Percentiles rank a stretch among this genome's conserved stretches.
Conservation (phyloP, 2,329 filamentous ascomycete genomes). For the Clarireedia hainanense region DNA sequence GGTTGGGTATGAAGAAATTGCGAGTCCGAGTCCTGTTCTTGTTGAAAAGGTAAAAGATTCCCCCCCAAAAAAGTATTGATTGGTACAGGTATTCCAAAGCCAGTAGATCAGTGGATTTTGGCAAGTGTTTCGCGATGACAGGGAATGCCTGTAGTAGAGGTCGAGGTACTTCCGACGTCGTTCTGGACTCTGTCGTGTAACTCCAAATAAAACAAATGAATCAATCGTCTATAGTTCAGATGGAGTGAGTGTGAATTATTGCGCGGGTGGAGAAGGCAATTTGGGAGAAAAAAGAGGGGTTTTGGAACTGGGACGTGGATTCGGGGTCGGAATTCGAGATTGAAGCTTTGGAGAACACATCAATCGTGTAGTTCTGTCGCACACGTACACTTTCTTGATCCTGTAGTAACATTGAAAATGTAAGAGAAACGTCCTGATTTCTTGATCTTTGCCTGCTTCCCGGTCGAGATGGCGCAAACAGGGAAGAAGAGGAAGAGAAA, state of each 20-base stretch:
- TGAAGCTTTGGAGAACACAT: not conserved
- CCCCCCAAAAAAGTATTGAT: not conserved
- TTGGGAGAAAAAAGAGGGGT: no score
- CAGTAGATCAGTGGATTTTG: not conserved
- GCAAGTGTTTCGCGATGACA: conserved; percentile 17
- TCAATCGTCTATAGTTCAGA: no score
- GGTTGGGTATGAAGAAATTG: not conserved
- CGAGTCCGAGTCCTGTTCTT: not conserved
- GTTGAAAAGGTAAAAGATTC: not conserved
- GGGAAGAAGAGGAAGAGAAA: no score
- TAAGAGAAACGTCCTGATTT: no score
- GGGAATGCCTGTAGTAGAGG: conserved; percentile 10
- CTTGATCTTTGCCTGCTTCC: no score
- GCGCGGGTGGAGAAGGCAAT: no score
- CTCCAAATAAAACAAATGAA: not conserved
- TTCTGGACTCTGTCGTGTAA: conserved; percentile 1
- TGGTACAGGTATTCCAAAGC: not conserved
- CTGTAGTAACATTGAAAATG: not conserved
- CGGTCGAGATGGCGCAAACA: no score
- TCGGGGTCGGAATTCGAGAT: not conserved
- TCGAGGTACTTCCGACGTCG: not conserved
- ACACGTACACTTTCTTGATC: no score
- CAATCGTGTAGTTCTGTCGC: not conserved
- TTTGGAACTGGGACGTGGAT: no score
- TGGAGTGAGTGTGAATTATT: no score